These are phyloP conservation scores for Colletotrichum caudatum DNA, from an alignment of 2,329 filamentous ascomycete species.

Conservation along the genomic window DNA sequence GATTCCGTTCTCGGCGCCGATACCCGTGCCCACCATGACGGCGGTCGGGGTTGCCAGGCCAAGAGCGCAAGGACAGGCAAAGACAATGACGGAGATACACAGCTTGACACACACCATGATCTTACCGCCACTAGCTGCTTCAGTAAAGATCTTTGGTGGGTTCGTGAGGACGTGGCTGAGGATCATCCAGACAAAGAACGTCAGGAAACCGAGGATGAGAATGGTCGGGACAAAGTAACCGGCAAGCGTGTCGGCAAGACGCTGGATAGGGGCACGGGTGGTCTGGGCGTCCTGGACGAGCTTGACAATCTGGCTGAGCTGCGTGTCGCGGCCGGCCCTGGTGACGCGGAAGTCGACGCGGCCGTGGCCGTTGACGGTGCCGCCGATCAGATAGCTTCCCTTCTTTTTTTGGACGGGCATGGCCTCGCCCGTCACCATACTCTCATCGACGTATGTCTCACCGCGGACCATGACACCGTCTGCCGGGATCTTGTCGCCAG, in stretches of 20 bases:
- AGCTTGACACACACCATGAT: conserved; percentile 97
- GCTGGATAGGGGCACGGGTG: conserved; percentile 91
- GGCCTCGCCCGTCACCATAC: conserved; percentile 98
- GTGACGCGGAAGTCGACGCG: conserved; percentile 93
- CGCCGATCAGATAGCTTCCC: conserved; percentile 84
- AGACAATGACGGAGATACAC: conserved; percentile 98
- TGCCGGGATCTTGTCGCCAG: conserved; percentile 96
- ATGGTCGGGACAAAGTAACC: conserved; percentile 96
- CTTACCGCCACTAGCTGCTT: conserved; percentile 85
- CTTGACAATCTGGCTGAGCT: conserved; percentile 97
- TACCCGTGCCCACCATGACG: conserved; percentile 98
- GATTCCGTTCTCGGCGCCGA: conserved; percentile 95
- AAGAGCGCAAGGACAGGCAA: conserved; percentile 97
- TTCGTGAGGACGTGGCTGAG: conserved; percentile 86
- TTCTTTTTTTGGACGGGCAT: conserved; percentile 93
- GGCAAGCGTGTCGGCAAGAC: conserved; percentile 88
- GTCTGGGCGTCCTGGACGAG: conserved; percentile 98
- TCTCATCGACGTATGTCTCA: conserved; percentile 95
- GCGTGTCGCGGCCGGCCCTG: conserved; percentile 91
- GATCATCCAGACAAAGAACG: conserved; percentile 94
- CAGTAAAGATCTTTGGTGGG: conserved; percentile 89
- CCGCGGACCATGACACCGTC: conserved; percentile 89
- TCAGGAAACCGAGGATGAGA: conserved; percentile 83
- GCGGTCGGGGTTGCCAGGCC: conserved; percentile 95
- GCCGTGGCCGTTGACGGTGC: conserved; percentile 94